Conservation (phyloP, 148 eudicot species). For the Fagopyrum homotropicum region DNA sequence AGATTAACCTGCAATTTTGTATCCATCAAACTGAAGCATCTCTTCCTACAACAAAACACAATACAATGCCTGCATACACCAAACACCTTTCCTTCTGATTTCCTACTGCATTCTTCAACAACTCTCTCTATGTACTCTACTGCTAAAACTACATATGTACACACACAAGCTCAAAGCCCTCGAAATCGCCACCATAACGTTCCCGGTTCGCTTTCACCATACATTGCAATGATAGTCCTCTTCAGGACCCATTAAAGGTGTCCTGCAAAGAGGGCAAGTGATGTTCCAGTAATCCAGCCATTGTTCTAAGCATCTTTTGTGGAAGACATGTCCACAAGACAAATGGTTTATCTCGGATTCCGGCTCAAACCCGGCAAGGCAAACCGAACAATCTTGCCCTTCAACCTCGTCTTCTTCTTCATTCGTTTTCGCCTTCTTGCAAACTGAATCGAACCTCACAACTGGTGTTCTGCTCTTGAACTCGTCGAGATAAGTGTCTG, state of each 20-base stretch:
- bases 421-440: neutral
- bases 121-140: neutral
- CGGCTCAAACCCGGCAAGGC: conserved; percentile 35
- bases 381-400: conserved; percentile 44
- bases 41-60: no score
- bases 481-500: conserved; percentile 40
- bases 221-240: conserved; percentile 12
- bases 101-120: neutral
- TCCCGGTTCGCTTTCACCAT: conserved; percentile 2
- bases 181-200: neutral
- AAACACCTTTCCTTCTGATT: neutral
- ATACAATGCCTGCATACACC: no score
- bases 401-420: neutral
- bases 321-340: conserved; percentile 43
- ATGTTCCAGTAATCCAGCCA: conserved; percentile 40
- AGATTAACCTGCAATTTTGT: no score
- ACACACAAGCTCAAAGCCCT: neutral
- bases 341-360: conserved; percentile 38
- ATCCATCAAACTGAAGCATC: no score
- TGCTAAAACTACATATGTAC: neutral
- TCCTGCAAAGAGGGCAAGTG: conserved; percentile 60
- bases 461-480: conserved; percentile 33
- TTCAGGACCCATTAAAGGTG: conserved; percentile 26
- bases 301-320: conserved; percentile 36
- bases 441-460: conserved; percentile 29